Percentiles rank a stretch among this genome's conserved stretches.
Evolutionary conservation across 345 rosid genomes (phyloP).

Genomic region (Excoecaria agallocha): DNA sequence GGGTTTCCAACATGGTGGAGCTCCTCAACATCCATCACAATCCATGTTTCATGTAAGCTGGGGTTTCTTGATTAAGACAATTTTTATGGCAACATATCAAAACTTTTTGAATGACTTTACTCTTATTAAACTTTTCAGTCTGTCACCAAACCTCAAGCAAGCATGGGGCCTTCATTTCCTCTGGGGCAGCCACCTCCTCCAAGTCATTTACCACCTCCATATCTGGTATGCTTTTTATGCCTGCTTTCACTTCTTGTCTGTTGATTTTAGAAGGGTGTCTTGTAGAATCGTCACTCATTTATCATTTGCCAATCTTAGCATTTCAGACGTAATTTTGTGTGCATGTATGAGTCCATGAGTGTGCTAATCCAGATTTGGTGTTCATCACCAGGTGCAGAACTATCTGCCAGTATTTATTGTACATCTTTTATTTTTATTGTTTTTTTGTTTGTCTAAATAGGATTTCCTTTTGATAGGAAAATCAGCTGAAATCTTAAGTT

Average conservation of each 20-base stretch:
- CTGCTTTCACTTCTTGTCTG: slow-evolving; percentile 6
- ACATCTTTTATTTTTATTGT: background rate
- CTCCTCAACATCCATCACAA: slow-evolving; percentile 72
- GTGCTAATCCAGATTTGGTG: slow-evolving; percentile 8
- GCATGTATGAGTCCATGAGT: background rate
- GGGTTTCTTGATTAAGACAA: slow-evolving; percentile 9
- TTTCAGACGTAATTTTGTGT: background rate
- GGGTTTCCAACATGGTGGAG: slow-evolving; percentile 66
- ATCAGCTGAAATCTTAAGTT: background rate
- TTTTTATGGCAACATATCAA: slow-evolving; percentile 6
- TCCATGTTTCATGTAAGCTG: slow-evolving; percentile 74
- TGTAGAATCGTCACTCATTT: background rate
- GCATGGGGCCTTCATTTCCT: slow-evolving; percentile 55
- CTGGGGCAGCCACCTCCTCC: slow-evolving; percentile 64
- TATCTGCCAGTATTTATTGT: slow-evolving; percentile 1
- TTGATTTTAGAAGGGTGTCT: background rate
- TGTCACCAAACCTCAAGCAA: slow-evolving; percentile 51
- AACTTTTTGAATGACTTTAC: slow-evolving; percentile 15
- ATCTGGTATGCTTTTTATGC: slow-evolving; percentile 48
- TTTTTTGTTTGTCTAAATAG: background rate
- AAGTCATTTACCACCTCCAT: slow-evolving; percentile 50
- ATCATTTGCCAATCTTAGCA: background rate
- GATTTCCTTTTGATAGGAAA: background rate
- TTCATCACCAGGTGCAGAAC: background rate
- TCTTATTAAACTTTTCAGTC: slow-evolving; percentile 45